Conservation (phyloP, 2,329 filamentous ascomycete species). For the Colletotrichum paranaense region DNA sequence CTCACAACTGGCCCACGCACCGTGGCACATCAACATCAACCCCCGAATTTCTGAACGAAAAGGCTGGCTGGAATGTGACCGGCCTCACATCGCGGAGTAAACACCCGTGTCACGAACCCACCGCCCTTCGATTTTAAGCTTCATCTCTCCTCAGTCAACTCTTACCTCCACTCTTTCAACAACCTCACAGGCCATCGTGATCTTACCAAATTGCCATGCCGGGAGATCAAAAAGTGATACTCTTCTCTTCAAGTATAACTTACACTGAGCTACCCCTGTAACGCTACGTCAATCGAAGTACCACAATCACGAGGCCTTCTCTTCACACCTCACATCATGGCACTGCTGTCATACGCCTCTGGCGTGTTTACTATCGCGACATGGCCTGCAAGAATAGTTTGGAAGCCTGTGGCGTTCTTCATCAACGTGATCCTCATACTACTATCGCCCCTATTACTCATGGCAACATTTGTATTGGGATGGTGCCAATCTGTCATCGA, state of each 20-base stretch:
- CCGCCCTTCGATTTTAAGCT: not conserved
- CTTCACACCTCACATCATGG: slow-evolving; percentile 8
- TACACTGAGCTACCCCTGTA: not conserved
- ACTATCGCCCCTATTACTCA: slow-evolving; percentile 50
- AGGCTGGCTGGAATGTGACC: slow-evolving; percentile 13
- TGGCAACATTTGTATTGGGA: slow-evolving; percentile 44
- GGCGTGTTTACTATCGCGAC: slow-evolving; percentile 36
- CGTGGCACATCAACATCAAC: slow-evolving; percentile 12
- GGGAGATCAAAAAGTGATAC: not conserved
- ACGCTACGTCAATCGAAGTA: not conserved
- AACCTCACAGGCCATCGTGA: not conserved
- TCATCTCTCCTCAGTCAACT: not conserved
- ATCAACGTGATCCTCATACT: slow-evolving; percentile 43
- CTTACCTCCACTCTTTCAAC: not conserved
- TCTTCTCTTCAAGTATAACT: not conserved
- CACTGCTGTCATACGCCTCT: slow-evolving; percentile 19
- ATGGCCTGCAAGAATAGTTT: slow-evolving; percentile 46
- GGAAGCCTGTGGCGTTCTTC: slow-evolving; percentile 42
- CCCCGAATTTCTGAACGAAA: not conserved
- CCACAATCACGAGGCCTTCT: not conserved
- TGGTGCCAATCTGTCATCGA: slow-evolving; percentile 38
- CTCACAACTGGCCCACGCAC: not conserved
- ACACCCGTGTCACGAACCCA: slow-evolving; percentile 8
- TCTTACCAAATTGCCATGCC: not conserved
- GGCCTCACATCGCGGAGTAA: not conserved